Evolutionary conservation across 768 basidiomycete species (phyloP).

Genomic region (Tylopilus intermedius): DNA sequence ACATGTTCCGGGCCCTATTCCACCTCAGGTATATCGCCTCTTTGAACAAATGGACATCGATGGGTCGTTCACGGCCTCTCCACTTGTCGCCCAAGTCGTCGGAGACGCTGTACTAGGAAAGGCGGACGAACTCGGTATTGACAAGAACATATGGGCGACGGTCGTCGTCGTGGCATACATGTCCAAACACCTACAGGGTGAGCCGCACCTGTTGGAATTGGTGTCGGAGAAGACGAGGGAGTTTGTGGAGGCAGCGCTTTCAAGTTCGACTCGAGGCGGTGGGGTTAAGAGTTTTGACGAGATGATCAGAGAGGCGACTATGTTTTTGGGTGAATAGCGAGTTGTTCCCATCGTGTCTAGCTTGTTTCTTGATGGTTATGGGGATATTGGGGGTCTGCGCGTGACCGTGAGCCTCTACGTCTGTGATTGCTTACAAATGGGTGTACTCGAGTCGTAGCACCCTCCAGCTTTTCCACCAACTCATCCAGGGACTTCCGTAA

Average conservation of each 20-base stretch:
- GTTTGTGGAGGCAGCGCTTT: conserved; percentile 26
- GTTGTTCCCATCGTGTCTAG: no score
- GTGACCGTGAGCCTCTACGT: not conserved
- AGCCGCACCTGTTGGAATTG: conserved; percentile 40
- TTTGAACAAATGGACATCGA: conserved; percentile 39
- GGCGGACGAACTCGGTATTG: conserved; percentile 27
- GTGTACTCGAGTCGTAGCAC: no score
- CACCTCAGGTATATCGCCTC: conserved; percentile 30
- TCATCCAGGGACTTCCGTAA: no score
- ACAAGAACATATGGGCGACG: conserved; percentile 44
- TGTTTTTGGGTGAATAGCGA: conserved; percentile 2
- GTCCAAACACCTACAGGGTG: conserved; percentile 30
- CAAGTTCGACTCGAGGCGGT: not conserved
- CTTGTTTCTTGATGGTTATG: no score
- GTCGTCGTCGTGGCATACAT: conserved; percentile 45
- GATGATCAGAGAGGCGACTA: conserved; percentile 16
- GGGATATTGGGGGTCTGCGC: not conserved
- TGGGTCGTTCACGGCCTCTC: conserved; percentile 24
- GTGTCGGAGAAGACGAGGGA: conserved; percentile 39
- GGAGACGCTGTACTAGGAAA: conserved; percentile 26
- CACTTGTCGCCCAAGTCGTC: conserved; percentile 33
- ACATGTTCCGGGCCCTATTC: not conserved
- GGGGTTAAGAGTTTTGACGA: conserved; percentile 11
- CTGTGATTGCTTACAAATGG: no score
- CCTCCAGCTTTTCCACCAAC: no score